These are phyloP conservation scores for Neonectria sp. DNA, from an alignment of 2,329 filamentous ascomycete genomes.

Conservation along the genomic window DNA sequence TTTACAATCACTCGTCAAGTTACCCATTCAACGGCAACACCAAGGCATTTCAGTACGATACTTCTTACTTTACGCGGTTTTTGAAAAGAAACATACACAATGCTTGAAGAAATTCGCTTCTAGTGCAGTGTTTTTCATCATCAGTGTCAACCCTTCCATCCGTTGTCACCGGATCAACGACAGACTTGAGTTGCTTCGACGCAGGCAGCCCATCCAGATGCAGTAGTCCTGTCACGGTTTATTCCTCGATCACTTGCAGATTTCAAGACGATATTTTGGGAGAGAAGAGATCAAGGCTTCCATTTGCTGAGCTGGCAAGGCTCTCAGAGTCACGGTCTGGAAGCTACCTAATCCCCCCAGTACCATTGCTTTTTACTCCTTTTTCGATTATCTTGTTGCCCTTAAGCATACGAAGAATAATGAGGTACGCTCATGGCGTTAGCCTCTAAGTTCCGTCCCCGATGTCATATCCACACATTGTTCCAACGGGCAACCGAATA, in stretches of 20 bases:
- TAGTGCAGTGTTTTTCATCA: neutral
- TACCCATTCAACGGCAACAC: neutral
- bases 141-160: neutral
- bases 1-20: neutral
- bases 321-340: constrained; percentile 41
- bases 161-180: neutral
- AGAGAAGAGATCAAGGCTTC: constrained; percentile 48
- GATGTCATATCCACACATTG: constrained; percentile 41
- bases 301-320: constrained; percentile 46
- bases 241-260: constrained; percentile 17
- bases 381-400: constrained; percentile 44
- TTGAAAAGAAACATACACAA: neutral
- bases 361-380: constrained; percentile 44
- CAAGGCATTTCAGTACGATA: neutral
- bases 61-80: neutral
- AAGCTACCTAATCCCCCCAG: constrained; percentile 47
- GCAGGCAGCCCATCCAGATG: constrained; percentile 7
- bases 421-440: constrained; percentile 35
- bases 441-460: constrained; percentile 37
- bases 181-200: neutral
- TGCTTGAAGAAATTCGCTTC: neutral
- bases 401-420: constrained; percentile 32
- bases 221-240: neutral
- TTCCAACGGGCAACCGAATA: constrained; percentile 30
- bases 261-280: constrained; percentile 22